A percentile compares a stretch with the other conserved stretches of the same genome.
These are phyloP conservation scores for Nicotiana tomentosiformis DNA, from an alignment of 257 asterid genomes.

Conservation along the genomic window DNA sequence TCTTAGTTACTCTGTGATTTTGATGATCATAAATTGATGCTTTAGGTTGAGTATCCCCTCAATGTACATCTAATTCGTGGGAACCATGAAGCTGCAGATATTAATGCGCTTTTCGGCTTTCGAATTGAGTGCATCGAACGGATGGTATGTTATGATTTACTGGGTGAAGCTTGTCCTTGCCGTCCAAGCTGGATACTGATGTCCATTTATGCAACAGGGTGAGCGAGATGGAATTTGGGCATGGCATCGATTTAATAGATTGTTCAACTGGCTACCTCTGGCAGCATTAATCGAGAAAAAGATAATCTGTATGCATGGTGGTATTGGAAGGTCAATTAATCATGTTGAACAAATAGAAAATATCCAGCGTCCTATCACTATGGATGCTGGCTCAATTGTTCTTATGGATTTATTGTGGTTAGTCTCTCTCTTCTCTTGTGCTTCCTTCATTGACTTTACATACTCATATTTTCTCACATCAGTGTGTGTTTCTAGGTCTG, in stretches of 20 bases:
- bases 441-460: background rate
- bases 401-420: constrained; percentile 98
- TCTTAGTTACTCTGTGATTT: background rate
- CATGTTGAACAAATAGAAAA: constrained; percentile 92
- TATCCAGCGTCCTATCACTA: constrained; percentile 95
- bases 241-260: constrained; percentile 93
- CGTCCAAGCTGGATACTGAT: constrained; percentile 11
- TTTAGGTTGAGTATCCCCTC: constrained; percentile 82
- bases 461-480: constrained; percentile 9
- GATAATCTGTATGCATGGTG: constrained; percentile 98
- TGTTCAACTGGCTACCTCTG: constrained; percentile 98
- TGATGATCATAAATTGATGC: constrained; percentile 9
- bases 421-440: constrained; percentile 21
- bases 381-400: constrained; percentile 98
- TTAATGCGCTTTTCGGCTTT: constrained; percentile 97
- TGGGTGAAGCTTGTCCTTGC: background rate
- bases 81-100: constrained; percentile 99
- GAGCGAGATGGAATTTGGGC: constrained; percentile 99
- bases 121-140: constrained; percentile 99
- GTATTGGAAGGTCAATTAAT: constrained; percentile 97
- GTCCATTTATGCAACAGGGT: constrained; percentile 55
- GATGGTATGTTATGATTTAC: constrained; percentile 45
- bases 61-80: constrained; percentile 96
- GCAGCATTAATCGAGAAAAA: constrained; percentile 97
- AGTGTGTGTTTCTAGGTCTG: constrained; percentile 67